Percentiles rank a stretch among this genome's conserved stretches.
Conservation (phyloP, 2,329 filamentous ascomycete species). For the Cladosporium oxysporum region DNA sequence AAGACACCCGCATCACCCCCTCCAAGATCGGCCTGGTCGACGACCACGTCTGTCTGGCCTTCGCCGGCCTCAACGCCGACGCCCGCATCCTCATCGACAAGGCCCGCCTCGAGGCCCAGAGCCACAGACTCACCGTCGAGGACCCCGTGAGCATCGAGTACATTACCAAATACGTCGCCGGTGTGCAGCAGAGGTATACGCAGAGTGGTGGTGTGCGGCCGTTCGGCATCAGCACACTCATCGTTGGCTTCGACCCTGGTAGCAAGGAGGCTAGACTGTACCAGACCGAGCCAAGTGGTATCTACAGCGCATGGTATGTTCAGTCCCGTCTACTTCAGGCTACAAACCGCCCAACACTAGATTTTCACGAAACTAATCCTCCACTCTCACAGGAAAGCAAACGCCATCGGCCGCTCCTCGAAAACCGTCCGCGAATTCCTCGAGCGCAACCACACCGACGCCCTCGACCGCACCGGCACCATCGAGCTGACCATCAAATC, state of each 20-base stretch:
- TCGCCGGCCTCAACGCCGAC: constrained; percentile 96
- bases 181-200: constrained; percentile 98
- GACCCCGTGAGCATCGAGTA: constrained; percentile 98
- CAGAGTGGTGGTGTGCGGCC: constrained; percentile 97
- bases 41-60: constrained; percentile 93
- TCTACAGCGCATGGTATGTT: constrained; percentile 94
- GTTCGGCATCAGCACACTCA: constrained; percentile 97
- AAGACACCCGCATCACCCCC: constrained; percentile 97
- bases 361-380: background rate
- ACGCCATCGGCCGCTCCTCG: constrained; percentile 95
- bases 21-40: constrained; percentile 98
- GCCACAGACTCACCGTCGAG: constrained; percentile 93
- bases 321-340: background rate
- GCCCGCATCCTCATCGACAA: constrained; percentile 98
- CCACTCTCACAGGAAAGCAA: constrained; percentile 77
- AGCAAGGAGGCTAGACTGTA: constrained; percentile 88
- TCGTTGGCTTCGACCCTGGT: constrained; percentile 96
- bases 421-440: constrained; percentile 99
- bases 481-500: constrained; percentile 98
- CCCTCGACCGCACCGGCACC: constrained; percentile 93
- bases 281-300: constrained; percentile 98
- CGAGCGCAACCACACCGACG: constrained; percentile 97
- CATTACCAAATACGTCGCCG: constrained; percentile 98
- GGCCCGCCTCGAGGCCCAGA: constrained; percentile 94
- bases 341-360: constrained; percentile 17